A percentile compares a stretch with the other conserved stretches of the same genome.
Conservation (phyloP, 768 basidiomycete species). For the Lactifluus pinguis region DNA sequence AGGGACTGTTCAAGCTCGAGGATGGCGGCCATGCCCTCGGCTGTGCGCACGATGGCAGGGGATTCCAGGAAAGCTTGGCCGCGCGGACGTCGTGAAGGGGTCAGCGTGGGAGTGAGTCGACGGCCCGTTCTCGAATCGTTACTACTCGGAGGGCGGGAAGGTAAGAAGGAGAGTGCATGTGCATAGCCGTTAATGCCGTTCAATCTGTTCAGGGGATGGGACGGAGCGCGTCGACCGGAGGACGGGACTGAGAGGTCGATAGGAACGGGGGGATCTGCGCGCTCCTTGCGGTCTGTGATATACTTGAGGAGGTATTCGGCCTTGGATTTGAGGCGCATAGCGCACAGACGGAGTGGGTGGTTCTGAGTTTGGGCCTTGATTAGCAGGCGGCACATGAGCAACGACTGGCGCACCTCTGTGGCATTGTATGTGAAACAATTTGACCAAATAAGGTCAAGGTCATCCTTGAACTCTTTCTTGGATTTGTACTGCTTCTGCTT, state of each 20-base stretch:
- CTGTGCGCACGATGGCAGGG: constrained; percentile 60
- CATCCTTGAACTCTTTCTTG: constrained; percentile 88
- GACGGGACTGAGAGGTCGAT: constrained; percentile 26
- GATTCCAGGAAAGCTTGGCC: constrained; percentile 55
- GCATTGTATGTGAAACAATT: constrained; percentile 94
- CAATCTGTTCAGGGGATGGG: constrained; percentile 25
- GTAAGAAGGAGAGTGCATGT: constrained; percentile 34
- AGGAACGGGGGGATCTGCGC: constrained; percentile 62
- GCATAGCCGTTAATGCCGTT: constrained; percentile 37
- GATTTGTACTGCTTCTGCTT: constrained; percentile 89
- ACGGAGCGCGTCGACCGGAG: constrained; percentile 23
- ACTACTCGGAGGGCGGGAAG: constrained; percentile 24
- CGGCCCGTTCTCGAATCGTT: constrained; percentile 13
- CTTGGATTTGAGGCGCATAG: constrained; percentile 71
- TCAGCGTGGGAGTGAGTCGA: constrained; percentile 16
- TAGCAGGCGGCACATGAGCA: background rate
- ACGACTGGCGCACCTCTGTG: constrained; percentile 55
- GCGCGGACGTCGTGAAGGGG: constrained; percentile 23
- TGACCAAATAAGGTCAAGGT: constrained; percentile 93
- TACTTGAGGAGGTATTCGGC: constrained; percentile 80
- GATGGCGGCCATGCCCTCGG: constrained; percentile 67
- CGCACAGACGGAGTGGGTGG: constrained; percentile 81
- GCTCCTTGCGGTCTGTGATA: constrained; percentile 82
- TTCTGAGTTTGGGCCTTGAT: constrained; percentile 36
- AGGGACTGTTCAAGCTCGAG: constrained; percentile 48